Evolutionary conservation across 78 protist genomes (phyloP).

Genomic region (Bodo saltans): DNA sequence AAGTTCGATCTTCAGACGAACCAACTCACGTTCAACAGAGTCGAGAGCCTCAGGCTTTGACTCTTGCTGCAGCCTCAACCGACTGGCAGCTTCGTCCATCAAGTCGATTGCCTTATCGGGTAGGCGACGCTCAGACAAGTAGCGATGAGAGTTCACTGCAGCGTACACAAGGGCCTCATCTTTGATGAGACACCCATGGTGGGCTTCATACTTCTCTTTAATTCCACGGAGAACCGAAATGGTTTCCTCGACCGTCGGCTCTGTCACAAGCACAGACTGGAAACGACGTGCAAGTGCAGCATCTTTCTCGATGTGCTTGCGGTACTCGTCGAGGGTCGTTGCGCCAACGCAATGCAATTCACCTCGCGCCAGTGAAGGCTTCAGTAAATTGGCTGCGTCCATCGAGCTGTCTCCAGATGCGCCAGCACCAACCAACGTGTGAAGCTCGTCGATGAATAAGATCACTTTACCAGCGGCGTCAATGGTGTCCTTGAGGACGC

Average conservation of each 20-base stretch:
- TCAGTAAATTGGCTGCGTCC: constrained; percentile 64
- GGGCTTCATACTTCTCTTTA: constrained; percentile 46
- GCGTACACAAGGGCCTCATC: constrained; percentile 55
- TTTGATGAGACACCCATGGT: constrained; percentile 33
- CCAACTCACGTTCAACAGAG: constrained; percentile 38
- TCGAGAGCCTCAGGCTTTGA: constrained; percentile 37
- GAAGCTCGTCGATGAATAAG: constrained; percentile 70
- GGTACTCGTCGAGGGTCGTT: constrained; percentile 65
- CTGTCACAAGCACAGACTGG: constrained; percentile 50
- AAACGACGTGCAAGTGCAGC: constrained; percentile 72
- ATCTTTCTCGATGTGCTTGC: constrained; percentile 62
- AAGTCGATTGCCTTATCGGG: constrained; percentile 60
- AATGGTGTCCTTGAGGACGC: constrained; percentile 34
- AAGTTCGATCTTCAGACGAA: constrained; percentile 42
- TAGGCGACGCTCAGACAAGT: constrained; percentile 44
- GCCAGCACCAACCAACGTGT: constrained; percentile 56
- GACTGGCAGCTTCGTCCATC: constrained; percentile 35
- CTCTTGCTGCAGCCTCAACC: constrained; percentile 40
- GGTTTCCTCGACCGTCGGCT: constrained; percentile 61
- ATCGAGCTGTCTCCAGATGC: constrained; percentile 53
- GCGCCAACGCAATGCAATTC: constrained; percentile 64
- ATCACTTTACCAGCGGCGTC: constrained; percentile 31
- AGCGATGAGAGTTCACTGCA: constrained; percentile 46
- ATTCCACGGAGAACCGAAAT: constrained; percentile 56
- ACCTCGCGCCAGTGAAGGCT: constrained; percentile 70